phyloP scores from a whole-genome alignment of 2,329 filamentous ascomycete genomes.

The Camillea tinctor region DNA sequence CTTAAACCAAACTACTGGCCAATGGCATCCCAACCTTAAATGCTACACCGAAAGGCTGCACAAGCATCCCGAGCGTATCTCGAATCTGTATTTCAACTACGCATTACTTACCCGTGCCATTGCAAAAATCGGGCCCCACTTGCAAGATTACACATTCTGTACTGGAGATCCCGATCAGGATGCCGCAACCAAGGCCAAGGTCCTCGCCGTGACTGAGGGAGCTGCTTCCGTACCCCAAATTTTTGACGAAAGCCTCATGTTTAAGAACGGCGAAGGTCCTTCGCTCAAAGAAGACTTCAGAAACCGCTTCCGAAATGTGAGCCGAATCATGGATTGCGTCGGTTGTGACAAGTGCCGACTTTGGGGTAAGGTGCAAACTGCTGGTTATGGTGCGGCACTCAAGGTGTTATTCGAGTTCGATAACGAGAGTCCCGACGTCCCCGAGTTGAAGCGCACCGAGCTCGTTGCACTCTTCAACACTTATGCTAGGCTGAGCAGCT shows the following conservation, averaged over 20 bases:
- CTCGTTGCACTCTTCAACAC: conserved; percentile 95
- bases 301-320: conserved; percentile 95
- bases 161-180: conserved; percentile 82
- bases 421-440: conserved; percentile 59
- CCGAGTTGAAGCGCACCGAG: conserved; percentile 80
- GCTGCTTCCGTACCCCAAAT: conserved; percentile 73
- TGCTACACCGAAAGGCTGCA: conserved; percentile 91
- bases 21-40: conserved; percentile 86
- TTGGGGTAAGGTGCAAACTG: conserved; percentile 96
- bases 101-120: conserved; percentile 90
- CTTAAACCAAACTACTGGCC: conserved; percentile 88
- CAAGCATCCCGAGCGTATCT: conserved; percentile 82
- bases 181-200: conserved; percentile 73
- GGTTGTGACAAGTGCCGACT: conserved; percentile 98
- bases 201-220: conserved; percentile 70
- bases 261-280: conserved; percentile 72
- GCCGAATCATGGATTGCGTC: conserved; percentile 96
- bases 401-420: conserved; percentile 97
- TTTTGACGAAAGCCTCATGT: conserved; percentile 95
- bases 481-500: conserved; percentile 80
- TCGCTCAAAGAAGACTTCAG: conserved; percentile 95
- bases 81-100: conserved; percentile 99
- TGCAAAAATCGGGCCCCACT: conserved; percentile 81
- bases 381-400: conserved; percentile 89
- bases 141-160: conserved; percentile 87